A percentile compares a stretch with the other conserved stretches of the same genome.
phyloP scores from a whole-genome alignment of 2,329 filamentous ascomycete genomes.

The Camptophora hylomeconis region DNA sequence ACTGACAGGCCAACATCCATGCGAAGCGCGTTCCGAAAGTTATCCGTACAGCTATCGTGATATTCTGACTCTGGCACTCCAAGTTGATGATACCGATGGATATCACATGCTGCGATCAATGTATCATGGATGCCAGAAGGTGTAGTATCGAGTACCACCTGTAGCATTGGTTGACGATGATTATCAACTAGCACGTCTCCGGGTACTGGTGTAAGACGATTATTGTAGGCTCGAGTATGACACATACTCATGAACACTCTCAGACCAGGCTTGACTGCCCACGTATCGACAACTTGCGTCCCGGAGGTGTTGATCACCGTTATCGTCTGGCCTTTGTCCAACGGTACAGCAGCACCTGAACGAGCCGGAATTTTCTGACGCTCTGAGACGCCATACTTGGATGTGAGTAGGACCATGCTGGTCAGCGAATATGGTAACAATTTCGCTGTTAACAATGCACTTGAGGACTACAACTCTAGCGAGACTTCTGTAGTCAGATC shows the following conservation, averaged over 20 bases:
- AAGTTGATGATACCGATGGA: slow-evolving; percentile 25
- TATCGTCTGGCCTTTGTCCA: slow-evolving; percentile 27
- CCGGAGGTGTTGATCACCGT: slow-evolving; percentile 36
- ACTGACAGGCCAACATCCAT: slow-evolving; percentile 17
- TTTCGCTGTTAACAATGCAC: too few species aligned
- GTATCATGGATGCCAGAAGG: slow-evolving; percentile 26
- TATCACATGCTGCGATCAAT: slow-evolving; percentile 29
- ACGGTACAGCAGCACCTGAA: slow-evolving; percentile 26
- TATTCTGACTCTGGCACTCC: slow-evolving; percentile 20
- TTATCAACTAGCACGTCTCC: slow-evolving; percentile 26
- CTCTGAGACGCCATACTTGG: slow-evolving; percentile 1
- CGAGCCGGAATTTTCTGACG: slow-evolving; percentile 29
- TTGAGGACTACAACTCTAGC: too few species aligned
- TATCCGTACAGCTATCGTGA: slow-evolving; percentile 30
- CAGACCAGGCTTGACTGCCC: slow-evolving; percentile 28
- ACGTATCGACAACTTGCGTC: slow-evolving; percentile 39
- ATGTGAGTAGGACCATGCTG: neutral
- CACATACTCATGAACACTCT: slow-evolving; percentile 24
- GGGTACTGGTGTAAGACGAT: slow-evolving; percentile 18
- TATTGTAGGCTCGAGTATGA: slow-evolving; percentile 24
- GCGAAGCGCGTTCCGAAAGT: slow-evolving; percentile 23
- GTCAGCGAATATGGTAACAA: too few species aligned
- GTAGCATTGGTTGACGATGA: slow-evolving; percentile 25
- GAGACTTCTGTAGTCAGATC: too few species aligned
- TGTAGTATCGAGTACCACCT: slow-evolving; percentile 25